phyloP scores from a whole-genome alignment of 108 stramenopile genomes.

The Epithemia pelagica region DNA sequence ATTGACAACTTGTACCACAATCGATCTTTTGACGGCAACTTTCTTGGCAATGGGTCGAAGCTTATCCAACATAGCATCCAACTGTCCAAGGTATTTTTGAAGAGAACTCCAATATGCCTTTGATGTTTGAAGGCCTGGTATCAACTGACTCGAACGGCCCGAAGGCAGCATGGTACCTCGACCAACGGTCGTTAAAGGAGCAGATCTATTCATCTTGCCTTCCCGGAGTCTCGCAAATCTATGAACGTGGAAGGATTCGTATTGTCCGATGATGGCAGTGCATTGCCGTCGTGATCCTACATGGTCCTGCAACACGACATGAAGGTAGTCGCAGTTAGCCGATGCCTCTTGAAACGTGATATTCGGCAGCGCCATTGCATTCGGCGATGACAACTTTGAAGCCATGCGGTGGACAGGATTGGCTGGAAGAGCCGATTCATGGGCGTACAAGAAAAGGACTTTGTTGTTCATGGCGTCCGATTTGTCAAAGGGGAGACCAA shows the following conservation, averaged over 20 bases:
- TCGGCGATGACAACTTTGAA: too few species aligned
- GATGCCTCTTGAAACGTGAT: slow-evolving; percentile 46
- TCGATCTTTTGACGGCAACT: slow-evolving; percentile 35
- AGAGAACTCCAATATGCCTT: slow-evolving; percentile 46
- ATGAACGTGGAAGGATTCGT: background rate
- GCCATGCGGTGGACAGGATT: too few species aligned
- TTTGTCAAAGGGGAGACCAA: slow-evolving; percentile 45
- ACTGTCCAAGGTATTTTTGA: slow-evolving; percentile 29
- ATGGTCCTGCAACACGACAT: slow-evolving; percentile 41
- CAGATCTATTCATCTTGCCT: too few species aligned
- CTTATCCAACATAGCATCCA: slow-evolving; percentile 30
- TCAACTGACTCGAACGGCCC: too few species aligned
- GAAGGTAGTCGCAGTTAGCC: slow-evolving; percentile 54
- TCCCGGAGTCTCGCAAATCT: slow-evolving; percentile 19
- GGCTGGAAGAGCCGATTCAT: too few species aligned
- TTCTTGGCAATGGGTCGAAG: slow-evolving; percentile 35
- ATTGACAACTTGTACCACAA: slow-evolving; percentile 52
- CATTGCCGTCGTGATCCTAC: background rate
- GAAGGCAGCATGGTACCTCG: too few species aligned
- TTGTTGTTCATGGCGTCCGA: too few species aligned
- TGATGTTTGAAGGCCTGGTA: too few species aligned
- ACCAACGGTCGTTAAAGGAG: too few species aligned
- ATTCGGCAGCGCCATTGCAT: too few species aligned
- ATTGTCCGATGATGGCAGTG: background rate
- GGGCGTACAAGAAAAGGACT: too few species aligned